These are phyloP conservation scores for Actinomortierella wolfii DNA, from an alignment of 371 early-diverging fungal species.

Conservation along the genomic window DNA sequence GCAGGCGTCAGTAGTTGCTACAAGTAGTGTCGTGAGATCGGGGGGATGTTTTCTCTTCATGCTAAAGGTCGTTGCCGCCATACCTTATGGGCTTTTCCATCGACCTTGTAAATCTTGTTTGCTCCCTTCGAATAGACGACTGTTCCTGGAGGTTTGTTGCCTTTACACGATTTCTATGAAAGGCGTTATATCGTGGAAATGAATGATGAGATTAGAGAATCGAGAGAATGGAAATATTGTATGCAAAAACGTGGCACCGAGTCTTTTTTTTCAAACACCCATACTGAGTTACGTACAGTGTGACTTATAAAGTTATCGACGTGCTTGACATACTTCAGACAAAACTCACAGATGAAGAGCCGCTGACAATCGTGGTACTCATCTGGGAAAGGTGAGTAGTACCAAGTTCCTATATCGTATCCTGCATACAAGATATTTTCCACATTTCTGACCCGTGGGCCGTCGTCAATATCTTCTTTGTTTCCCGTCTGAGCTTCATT, in stretches of 20 bases:
- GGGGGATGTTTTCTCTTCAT: background rate
- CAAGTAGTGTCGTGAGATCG: slow-evolving; percentile 45
- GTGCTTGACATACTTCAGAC: slow-evolving; percentile 73
- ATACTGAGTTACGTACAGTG: background rate
- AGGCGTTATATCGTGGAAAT: slow-evolving; percentile 9
- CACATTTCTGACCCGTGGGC: slow-evolving; percentile 49
- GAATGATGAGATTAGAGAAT: background rate
- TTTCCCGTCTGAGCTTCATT: too few species aligned
- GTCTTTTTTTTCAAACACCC: too few species aligned
- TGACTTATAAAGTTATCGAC: slow-evolving; percentile 58
- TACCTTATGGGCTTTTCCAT: slow-evolving; percentile 87
- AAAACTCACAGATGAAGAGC: slow-evolving; percentile 91
- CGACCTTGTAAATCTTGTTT: slow-evolving; percentile 88
- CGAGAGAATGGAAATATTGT: too few species aligned
- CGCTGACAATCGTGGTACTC: slow-evolving; percentile 70
- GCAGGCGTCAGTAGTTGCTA: too few species aligned
- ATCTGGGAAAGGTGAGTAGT: slow-evolving; percentile 93
- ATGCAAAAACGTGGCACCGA: too few species aligned
- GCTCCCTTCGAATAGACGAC: slow-evolving; percentile 83
- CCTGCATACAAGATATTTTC: slow-evolving; percentile 66
- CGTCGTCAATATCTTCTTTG: slow-evolving; percentile 22
- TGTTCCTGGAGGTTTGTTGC: slow-evolving; percentile 84
- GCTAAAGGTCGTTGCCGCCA: background rate
- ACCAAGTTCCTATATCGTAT: slow-evolving; percentile 87
- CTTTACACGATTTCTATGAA: slow-evolving; percentile 57